phyloP scores from a whole-genome alignment of 768 basidiomycete genomes.

The Leccinum olivaceopallidum region DNA sequence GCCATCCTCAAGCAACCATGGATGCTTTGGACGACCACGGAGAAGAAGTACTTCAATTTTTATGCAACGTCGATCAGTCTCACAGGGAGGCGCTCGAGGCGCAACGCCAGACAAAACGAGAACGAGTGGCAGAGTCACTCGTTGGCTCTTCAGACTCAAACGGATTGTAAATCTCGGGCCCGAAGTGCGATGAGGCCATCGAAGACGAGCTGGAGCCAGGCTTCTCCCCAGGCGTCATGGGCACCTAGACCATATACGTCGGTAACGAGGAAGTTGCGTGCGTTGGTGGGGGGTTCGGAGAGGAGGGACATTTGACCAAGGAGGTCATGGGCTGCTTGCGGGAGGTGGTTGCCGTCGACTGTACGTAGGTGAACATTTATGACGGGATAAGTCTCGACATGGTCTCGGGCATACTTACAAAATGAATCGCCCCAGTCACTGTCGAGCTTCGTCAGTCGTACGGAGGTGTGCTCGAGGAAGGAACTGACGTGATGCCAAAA shows the following conservation, averaged over 20 bases:
- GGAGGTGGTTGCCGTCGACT: constrained; percentile 50
- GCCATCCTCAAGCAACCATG: neutral
- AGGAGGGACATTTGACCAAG: constrained; percentile 47
- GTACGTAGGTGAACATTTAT: neutral
- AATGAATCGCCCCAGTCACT: constrained; percentile 48
- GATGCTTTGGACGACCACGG: neutral
- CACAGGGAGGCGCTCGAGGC: too few relatives aligned
- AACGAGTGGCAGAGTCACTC: too few relatives aligned
- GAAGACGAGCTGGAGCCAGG: constrained; percentile 48
- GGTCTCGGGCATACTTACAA: constrained; percentile 26
- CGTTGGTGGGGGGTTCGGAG: constrained; percentile 51
- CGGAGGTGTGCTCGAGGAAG: neutral
- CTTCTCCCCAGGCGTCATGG: constrained; percentile 42
- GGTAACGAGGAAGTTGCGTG: constrained; percentile 48
- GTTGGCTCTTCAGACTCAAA: too few relatives aligned
- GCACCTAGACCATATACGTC: constrained; percentile 52
- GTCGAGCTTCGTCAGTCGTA: constrained; percentile 6
- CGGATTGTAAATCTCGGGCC: constrained; percentile 1
- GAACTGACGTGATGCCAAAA: constrained; percentile 53
- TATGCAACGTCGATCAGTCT: too few relatives aligned
- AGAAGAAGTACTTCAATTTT: neutral
- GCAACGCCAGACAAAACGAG: too few relatives aligned
- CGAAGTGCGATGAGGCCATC: constrained; percentile 41
- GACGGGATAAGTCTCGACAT: neutral
- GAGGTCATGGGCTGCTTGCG: constrained; percentile 43